Evolutionary conservation across 371 early-diverging fungal genomes (phyloP).

Genomic region (Apophysomyces ossiformis): DNA sequence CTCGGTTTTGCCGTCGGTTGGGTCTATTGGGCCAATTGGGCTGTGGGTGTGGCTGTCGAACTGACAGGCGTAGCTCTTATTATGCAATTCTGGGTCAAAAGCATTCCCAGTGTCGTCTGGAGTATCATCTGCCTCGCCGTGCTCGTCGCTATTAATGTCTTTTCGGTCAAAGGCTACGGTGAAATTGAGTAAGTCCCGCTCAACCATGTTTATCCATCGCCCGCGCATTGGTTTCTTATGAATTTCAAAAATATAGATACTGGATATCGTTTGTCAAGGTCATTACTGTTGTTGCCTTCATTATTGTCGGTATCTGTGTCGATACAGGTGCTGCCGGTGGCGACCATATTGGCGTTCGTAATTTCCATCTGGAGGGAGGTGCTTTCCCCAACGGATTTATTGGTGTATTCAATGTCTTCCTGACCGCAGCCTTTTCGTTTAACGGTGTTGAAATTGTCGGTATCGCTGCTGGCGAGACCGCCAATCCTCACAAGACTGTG

Average conservation of each 20-base stretch:
- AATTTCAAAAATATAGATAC: slow-evolving; percentile 30
- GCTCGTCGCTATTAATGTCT: slow-evolving; percentile 64
- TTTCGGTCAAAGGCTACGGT: slow-evolving; percentile 74
- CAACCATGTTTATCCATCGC: background rate
- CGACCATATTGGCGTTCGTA: slow-evolving; percentile 54
- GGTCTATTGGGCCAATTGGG: slow-evolving; percentile 87
- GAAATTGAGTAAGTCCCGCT: slow-evolving; percentile 52
- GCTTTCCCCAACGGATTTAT: slow-evolving; percentile 78
- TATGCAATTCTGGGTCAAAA: slow-evolving; percentile 79
- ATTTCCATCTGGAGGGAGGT: slow-evolving; percentile 74
- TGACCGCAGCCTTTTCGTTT: slow-evolving; percentile 85
- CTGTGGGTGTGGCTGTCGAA: slow-evolving; percentile 82
- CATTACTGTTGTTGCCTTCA: slow-evolving; percentile 66
- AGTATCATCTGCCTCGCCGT: slow-evolving; percentile 61
- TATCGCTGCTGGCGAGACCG: slow-evolving; percentile 77
- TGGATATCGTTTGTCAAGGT: slow-evolving; percentile 65
- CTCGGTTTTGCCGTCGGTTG: slow-evolving; percentile 81
- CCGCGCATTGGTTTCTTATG: background rate
- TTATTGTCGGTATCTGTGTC: slow-evolving; percentile 78
- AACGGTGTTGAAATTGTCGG: slow-evolving; percentile 84
- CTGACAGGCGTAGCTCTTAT: slow-evolving; percentile 80
- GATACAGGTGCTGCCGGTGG: slow-evolving; percentile 61
- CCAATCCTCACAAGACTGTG: slow-evolving; percentile 73
- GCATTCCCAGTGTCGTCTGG: slow-evolving; percentile 64
- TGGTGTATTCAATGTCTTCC: slow-evolving; percentile 71